Conservation (phyloP, 805 yeast genomes). For the Blastobotrys chiropterorum region DNA sequence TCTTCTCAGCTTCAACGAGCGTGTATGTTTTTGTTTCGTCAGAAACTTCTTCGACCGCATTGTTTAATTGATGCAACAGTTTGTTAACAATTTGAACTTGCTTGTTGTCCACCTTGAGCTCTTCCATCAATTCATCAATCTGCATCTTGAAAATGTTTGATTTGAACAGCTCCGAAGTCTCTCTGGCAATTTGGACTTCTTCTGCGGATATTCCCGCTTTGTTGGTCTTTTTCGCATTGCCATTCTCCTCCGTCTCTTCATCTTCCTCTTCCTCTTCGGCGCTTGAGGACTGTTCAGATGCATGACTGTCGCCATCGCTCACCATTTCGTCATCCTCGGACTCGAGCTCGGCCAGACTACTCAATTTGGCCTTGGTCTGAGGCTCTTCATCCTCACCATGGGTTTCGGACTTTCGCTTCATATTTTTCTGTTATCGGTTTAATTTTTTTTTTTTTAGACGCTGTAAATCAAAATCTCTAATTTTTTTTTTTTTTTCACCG, state of each 20-base stretch:
- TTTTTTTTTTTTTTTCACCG: constrained; percentile 2
- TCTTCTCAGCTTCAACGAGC: constrained; percentile 53
- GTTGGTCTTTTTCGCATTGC: constrained; percentile 29
- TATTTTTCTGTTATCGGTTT: constrained; percentile 1
- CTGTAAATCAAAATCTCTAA: too few species aligned
- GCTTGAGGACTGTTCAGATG: constrained; percentile 10
- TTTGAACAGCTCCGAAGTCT: constrained; percentile 89
- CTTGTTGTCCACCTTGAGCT: constrained; percentile 66
- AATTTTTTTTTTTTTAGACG: neutral
- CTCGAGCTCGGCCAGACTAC: constrained; percentile 2
- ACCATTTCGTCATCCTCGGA: constrained; percentile 7
- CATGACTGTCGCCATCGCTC: constrained; percentile 7
- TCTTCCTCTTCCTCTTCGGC: constrained; percentile 15
- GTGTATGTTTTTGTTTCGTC: constrained; percentile 42
- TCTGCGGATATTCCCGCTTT: constrained; percentile 43
- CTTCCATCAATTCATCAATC: constrained; percentile 84
- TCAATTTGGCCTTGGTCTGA: neutral
- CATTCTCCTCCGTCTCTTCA: constrained; percentile 18
- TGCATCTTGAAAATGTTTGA: constrained; percentile 93
- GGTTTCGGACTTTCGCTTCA: constrained; percentile 3
- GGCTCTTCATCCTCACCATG: constrained; percentile 2
- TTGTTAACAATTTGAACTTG: constrained; percentile 63
- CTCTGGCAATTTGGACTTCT: constrained; percentile 86
- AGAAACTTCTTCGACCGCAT: constrained; percentile 59
- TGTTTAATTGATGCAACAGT: constrained; percentile 67